These are phyloP conservation scores for Exsudoporus floridanus DNA, from an alignment of 1,284 basidiomycete species.

Conservation along the genomic window DNA sequence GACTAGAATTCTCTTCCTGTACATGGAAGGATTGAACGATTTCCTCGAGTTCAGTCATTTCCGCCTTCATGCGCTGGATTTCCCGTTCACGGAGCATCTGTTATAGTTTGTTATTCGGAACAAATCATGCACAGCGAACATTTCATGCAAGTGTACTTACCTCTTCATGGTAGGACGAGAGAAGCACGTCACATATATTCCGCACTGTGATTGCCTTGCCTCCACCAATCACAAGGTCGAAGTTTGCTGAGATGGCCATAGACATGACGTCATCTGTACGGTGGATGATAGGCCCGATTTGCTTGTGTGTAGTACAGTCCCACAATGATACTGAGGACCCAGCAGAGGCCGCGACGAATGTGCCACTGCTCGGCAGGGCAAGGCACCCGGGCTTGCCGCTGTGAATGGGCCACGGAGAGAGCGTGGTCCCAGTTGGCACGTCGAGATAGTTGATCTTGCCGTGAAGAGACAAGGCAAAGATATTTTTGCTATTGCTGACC, in stretches of 20 bases:
- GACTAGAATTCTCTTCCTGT: not conserved
- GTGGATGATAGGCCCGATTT: not conserved
- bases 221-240: not conserved
- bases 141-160: not conserved
- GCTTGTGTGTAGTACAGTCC: not conserved
- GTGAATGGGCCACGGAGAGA: not conserved
- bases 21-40: not conserved
- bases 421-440: not conserved
- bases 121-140: not conserved
- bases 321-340: not conserved
- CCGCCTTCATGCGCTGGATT: too few species aligned
- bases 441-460: not conserved
- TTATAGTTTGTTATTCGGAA: too few species aligned
- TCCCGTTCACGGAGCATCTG: too few species aligned
- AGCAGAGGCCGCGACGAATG: not conserved
- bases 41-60: too few species aligned
- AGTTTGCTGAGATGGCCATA: not conserved
- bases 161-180: not conserved
- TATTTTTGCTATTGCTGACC: not conserved
- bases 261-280: not conserved
- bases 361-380: not conserved
- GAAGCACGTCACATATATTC: conserved; percentile 1
- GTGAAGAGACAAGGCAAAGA: not conserved
- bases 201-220: not conserved
- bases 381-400: not conserved